Evolutionary conservation across 495 filamentous ascomycete species (phyloP).

Genomic region (Pyrenula aspistea): DNA sequence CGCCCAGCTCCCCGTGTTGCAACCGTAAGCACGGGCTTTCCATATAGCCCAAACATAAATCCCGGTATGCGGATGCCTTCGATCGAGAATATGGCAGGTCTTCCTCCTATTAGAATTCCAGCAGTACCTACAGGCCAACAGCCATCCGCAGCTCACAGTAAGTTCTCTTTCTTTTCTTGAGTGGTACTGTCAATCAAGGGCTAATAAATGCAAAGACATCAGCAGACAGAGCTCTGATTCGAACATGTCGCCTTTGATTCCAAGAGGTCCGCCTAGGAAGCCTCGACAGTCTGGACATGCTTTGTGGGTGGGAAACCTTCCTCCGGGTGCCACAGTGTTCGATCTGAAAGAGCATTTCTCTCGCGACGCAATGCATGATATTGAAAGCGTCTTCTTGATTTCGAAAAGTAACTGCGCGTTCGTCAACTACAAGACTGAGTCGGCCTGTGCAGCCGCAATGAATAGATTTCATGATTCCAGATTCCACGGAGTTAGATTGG

Average conservation of each 20-base stretch:
- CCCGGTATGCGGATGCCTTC: background rate
- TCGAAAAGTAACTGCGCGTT: slow-evolving; percentile 98
- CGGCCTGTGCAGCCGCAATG: slow-evolving; percentile 64
- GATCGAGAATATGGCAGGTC: background rate
- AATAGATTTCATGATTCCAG: slow-evolving; percentile 80
- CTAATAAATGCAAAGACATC: background rate
- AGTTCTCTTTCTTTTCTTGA: no score
- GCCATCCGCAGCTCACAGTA: background rate
- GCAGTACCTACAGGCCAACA: background rate
- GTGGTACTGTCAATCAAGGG: no score
- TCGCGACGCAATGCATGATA: slow-evolving; percentile 58
- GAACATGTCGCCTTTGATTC: slow-evolving; percentile 30
- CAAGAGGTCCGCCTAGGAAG: slow-evolving; percentile 82
- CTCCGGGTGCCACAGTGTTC: slow-evolving; percentile 64
- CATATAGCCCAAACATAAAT: background rate
- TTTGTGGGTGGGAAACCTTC: slow-evolving; percentile 93
- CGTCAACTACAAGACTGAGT: slow-evolving; percentile 85
- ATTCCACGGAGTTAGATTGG: slow-evolving; percentile 79
- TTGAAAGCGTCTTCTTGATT: slow-evolving; percentile 89
- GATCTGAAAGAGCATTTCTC: slow-evolving; percentile 87
- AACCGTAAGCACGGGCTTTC: background rate
- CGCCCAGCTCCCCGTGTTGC: background rate
- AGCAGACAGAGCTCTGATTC: background rate
- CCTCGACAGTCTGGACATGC: slow-evolving; percentile 89
- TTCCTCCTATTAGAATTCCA: background rate